These are phyloP conservation scores for Hylodesmum podocarpum DNA, from an alignment of 306 rosid genomes.

Conservation along the genomic window DNA sequence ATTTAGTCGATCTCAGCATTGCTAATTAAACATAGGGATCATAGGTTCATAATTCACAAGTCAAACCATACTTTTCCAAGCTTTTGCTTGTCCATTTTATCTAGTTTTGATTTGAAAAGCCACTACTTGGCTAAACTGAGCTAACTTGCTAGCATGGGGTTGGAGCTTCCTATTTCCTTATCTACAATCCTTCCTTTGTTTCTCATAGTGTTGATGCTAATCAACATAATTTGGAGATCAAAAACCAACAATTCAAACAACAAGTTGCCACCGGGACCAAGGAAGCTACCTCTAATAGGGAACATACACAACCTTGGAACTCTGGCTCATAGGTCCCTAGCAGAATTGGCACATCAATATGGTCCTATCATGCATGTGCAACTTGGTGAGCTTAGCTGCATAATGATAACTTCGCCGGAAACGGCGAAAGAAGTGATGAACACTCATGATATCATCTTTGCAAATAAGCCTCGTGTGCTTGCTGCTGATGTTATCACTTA, in stretches of 20 bases:
- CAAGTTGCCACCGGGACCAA: slow-evolving; percentile 37
- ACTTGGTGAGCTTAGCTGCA: slow-evolving; percentile 27
- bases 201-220: slow-evolving; percentile 3
- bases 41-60: no score
- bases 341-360: slow-evolving; percentile 1
- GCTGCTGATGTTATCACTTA: slow-evolving; percentile 20
- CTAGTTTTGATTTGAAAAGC: neutral
- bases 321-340: slow-evolving; percentile 11
- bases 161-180: neutral
- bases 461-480: slow-evolving; percentile 24
- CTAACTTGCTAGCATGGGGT: neutral
- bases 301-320: slow-evolving; percentile 32
- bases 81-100: neutral
- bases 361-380: slow-evolving; percentile 31
- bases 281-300: slow-evolving; percentile 30
- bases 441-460: slow-evolving; percentile 35
- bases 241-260: neutral
- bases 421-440: slow-evolving; percentile 38
- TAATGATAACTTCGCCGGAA: slow-evolving; percentile 36
- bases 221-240: slow-evolving; percentile 11
- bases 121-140: neutral
- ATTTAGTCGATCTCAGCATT: no score
- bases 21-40: no score
- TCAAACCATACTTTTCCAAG: neutral
- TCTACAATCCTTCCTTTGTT: slow-evolving; percentile 4